Conservation (phyloP, 2,329 filamentous ascomycete species). For the Talaromyces islandicus region DNA sequence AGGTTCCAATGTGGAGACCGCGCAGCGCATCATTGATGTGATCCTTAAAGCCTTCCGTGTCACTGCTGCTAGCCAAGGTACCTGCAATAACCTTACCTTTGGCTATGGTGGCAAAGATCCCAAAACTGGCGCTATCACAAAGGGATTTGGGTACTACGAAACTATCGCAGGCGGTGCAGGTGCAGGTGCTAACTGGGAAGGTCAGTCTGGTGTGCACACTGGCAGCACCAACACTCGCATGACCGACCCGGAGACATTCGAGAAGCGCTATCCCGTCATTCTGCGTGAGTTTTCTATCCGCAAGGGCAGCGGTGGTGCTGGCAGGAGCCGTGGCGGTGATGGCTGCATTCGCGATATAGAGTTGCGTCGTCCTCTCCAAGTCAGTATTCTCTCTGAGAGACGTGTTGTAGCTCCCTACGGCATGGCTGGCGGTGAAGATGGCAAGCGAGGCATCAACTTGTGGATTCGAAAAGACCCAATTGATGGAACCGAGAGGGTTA, state of each 20-base stretch:
- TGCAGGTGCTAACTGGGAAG: constrained; percentile 69
- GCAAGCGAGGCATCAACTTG: constrained; percentile 71
- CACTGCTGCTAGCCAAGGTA: constrained; percentile 72
- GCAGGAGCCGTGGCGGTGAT: constrained; percentile 65
- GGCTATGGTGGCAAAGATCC: constrained; percentile 66
- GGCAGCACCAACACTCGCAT: constrained; percentile 89
- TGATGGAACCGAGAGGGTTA: constrained; percentile 43
- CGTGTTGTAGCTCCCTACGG: constrained; percentile 75
- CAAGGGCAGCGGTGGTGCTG: constrained; percentile 58
- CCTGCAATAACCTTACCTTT: constrained; percentile 81
- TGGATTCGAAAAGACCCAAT: constrained; percentile 73
- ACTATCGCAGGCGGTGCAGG: constrained; percentile 78
- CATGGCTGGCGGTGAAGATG: constrained; percentile 75
- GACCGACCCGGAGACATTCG: constrained; percentile 76
- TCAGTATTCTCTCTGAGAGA: constrained; percentile 71
- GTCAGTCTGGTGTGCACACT: constrained; percentile 70
- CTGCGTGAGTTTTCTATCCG: constrained; percentile 67
- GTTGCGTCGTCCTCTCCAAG: constrained; percentile 74
- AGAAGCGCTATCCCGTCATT: constrained; percentile 71
- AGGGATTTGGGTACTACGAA: constrained; percentile 82
- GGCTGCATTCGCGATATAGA: constrained; percentile 78
- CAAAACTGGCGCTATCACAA: constrained; percentile 50
- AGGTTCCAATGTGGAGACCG: constrained; percentile 74
- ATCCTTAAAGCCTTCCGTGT: constrained; percentile 75
- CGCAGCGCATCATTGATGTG: constrained; percentile 75